Percentiles rank a stretch among this genome's conserved stretches.
phyloP scores from a whole-genome alignment of 1,284 basidiomycete species.

The Cerioporus squamosus region DNA sequence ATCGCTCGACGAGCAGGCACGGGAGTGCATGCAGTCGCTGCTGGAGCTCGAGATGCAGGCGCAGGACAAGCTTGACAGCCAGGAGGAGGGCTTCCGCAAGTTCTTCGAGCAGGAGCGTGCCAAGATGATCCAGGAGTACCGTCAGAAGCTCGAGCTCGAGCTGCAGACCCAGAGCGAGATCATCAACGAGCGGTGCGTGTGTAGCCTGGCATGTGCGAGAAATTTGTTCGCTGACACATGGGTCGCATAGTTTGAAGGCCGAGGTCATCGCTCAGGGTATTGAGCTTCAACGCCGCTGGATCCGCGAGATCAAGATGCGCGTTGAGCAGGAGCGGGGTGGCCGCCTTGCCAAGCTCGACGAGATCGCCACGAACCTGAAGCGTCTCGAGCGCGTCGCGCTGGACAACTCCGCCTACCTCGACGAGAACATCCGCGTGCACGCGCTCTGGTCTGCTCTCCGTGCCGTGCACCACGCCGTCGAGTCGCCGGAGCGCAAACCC shows the following conservation, averaged over 20 bases:
- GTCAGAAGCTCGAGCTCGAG: slow-evolving; percentile 87
- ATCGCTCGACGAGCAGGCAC: slow-evolving; percentile 81
- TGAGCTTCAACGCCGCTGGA: slow-evolving; percentile 96
- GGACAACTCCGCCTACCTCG: slow-evolving; percentile 89
- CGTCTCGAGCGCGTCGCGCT: slow-evolving; percentile 89
- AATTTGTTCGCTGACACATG: background rate
- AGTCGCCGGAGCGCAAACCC: slow-evolving; percentile 67
- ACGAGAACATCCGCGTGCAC: slow-evolving; percentile 89
- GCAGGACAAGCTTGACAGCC: slow-evolving; percentile 82
- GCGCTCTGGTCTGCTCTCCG: slow-evolving; percentile 79
- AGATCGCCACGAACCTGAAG: slow-evolving; percentile 90
- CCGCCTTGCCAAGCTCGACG: slow-evolving; percentile 92
- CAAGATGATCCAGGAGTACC: slow-evolving; percentile 80
- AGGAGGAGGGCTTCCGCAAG: slow-evolving; percentile 87
- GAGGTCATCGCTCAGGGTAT: slow-evolving; percentile 97
- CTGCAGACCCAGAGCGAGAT: slow-evolving; percentile 89
- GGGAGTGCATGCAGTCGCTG: slow-evolving; percentile 85
- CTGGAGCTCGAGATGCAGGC: slow-evolving; percentile 84
- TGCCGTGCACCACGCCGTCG: slow-evolving; percentile 58
- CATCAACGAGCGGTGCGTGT: slow-evolving; percentile 87
- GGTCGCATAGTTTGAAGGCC: slow-evolving; percentile 74
- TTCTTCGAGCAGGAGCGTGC: slow-evolving; percentile 83
- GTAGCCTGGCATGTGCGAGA: background rate
- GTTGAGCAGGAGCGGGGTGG: slow-evolving; percentile 98
- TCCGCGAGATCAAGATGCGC: slow-evolving; percentile 92